Evolutionary conservation across 1,284 basidiomycete genomes (phyloP).

Genomic region (Rhodotorula sp.): DNA sequence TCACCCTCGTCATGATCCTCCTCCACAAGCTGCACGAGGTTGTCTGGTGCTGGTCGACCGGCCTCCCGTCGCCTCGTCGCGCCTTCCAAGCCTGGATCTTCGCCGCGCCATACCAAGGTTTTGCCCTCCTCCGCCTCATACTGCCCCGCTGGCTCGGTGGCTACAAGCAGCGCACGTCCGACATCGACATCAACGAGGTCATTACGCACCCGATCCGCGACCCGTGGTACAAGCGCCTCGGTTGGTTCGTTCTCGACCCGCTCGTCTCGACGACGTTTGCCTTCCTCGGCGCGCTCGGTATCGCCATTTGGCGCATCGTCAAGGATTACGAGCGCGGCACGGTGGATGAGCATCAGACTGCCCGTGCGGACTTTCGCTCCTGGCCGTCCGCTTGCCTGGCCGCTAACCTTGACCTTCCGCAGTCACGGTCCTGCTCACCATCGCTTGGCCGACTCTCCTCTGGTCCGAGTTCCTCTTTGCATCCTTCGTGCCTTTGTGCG

Average conservation of each 20-base stretch:
- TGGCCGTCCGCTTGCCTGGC: background rate
- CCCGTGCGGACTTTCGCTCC: slow-evolving; percentile 21
- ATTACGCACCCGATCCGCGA: slow-evolving; percentile 24
- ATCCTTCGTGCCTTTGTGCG: slow-evolving; percentile 21
- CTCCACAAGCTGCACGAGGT: slow-evolving; percentile 40
- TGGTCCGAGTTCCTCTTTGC: slow-evolving; percentile 42
- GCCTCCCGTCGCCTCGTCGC: slow-evolving; percentile 35
- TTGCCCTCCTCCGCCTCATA: slow-evolving; percentile 41
- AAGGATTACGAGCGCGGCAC: slow-evolving; percentile 34
- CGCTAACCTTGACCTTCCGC: background rate
- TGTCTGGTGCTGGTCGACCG: slow-evolving; percentile 31
- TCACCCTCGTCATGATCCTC: slow-evolving; percentile 37
- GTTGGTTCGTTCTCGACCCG: slow-evolving; percentile 36
- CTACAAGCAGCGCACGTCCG: slow-evolving; percentile 33
- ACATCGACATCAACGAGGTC: slow-evolving; percentile 36
- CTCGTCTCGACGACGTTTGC: slow-evolving; percentile 34
- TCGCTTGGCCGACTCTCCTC: slow-evolving; percentile 42
- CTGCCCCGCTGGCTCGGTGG: slow-evolving; percentile 39
- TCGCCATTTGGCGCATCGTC: slow-evolving; percentile 36
- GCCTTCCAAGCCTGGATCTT: slow-evolving; percentile 41
- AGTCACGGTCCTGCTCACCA: slow-evolving; percentile 43
- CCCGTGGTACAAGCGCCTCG: slow-evolving; percentile 26
- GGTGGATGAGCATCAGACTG: slow-evolving; percentile 40
- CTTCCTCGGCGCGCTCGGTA: slow-evolving; percentile 35
- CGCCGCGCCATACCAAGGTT: slow-evolving; percentile 40